phyloP scores from a whole-genome alignment of 805 yeast species.

The Blastobotrys mokoenaii region DNA sequence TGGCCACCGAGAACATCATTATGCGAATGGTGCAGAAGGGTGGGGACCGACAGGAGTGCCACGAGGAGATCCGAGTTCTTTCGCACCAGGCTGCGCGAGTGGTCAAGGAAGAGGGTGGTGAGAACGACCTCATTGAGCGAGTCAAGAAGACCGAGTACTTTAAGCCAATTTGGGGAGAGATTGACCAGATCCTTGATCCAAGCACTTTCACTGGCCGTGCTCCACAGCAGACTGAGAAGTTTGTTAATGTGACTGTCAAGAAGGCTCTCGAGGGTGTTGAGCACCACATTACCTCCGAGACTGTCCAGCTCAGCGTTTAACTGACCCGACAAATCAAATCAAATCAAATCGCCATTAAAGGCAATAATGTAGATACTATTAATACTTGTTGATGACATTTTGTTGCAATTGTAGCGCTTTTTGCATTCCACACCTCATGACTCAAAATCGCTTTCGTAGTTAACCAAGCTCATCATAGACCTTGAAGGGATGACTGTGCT shows the following conservation, averaged over 20 bases:
- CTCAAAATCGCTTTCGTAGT: no score
- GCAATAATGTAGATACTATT: background rate
- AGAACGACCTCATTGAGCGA: conserved; percentile 91
- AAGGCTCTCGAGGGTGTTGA: conserved; percentile 68
- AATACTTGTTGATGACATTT: background rate
- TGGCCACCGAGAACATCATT: conserved; percentile 98
- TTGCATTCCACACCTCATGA: no score
- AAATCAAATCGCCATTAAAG: no score
- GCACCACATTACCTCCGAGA: conserved; percentile 50
- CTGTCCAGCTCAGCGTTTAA: conserved; percentile 74
- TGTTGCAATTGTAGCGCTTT: no score
- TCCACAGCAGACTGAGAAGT: conserved; percentile 94
- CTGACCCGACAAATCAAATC: no score
- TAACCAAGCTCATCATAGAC: no score
- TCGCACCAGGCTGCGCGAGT: conserved; percentile 97
- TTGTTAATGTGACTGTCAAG: conserved; percentile 75
- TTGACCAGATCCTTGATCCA: conserved; percentile 79
- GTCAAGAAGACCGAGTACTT: conserved; percentile 70
- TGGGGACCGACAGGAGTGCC: conserved; percentile 96
- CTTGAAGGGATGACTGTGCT: no score
- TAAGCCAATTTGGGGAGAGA: conserved; percentile 78
- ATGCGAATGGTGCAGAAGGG: conserved; percentile 99
- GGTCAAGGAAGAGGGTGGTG: conserved; percentile 97
- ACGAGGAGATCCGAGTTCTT: conserved; percentile 92
- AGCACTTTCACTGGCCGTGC: conserved; percentile 96